Evolutionary conservation across 352 stramenopile genomes (phyloP).

Genomic region (Pythium biforme): DNA sequence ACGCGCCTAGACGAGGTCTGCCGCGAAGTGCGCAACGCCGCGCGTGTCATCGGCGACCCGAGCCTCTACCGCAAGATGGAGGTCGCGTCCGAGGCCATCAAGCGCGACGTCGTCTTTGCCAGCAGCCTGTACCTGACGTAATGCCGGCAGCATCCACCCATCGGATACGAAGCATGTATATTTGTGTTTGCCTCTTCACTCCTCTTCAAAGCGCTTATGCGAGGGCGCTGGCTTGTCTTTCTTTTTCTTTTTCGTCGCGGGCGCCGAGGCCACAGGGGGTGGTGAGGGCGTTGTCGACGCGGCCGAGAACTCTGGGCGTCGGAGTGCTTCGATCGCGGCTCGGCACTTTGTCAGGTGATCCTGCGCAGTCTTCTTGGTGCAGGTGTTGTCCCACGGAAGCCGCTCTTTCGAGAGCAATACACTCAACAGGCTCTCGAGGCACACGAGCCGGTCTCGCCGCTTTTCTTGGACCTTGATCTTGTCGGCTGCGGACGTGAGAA

Average conservation of each 20-base stretch:
- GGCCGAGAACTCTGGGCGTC: not conserved
- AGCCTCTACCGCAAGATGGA: slow-evolving; percentile 98
- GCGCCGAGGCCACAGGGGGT: not conserved
- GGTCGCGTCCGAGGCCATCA: slow-evolving; percentile 95
- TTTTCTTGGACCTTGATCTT: slow-evolving; percentile 36
- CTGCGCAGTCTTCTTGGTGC: slow-evolving; percentile 1
- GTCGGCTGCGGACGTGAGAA: slow-evolving; percentile 42
- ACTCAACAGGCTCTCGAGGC: slow-evolving; percentile 44
- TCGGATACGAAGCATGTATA: no score
- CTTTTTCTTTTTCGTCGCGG: slow-evolving; percentile 14
- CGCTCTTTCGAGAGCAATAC: slow-evolving; percentile 31
- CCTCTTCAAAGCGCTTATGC: slow-evolving; percentile 43
- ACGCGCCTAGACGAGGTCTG: slow-evolving; percentile 97
- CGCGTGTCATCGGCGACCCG: slow-evolving; percentile 93
- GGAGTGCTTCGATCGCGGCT: not conserved
- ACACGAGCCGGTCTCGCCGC: slow-evolving; percentile 47
- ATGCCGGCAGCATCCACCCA: no score
- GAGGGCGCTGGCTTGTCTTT: slow-evolving; percentile 11
- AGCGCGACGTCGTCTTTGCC: slow-evolving; percentile 98
- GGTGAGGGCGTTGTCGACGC: not conserved
- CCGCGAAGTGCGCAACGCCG: slow-evolving; percentile 96
- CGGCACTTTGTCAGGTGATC: not conserved
- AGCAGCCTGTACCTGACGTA: slow-evolving; percentile 93
- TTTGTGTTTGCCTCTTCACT: not conserved
- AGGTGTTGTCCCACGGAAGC: slow-evolving; percentile 27